A percentile compares a stretch with the other conserved stretches of the same genome.
These are phyloP conservation scores for Raphanus sativus DNA, from an alignment of 345 rosid species.

Conservation along the genomic window DNA sequence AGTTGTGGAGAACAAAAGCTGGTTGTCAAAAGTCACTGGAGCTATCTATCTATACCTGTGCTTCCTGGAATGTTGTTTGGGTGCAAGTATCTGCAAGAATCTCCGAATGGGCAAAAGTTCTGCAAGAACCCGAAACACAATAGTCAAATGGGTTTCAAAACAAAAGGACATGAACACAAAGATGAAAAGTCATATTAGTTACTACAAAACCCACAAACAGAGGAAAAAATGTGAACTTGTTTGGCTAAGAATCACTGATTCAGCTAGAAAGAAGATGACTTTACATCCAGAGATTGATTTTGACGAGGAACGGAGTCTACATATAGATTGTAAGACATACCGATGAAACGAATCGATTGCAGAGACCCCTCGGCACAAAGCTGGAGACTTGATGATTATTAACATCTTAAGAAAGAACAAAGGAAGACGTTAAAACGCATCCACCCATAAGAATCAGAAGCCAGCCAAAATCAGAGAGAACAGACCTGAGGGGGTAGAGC, in stretches of 20 bases:
- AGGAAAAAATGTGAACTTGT: background rate
- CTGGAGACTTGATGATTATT: conserved; percentile 22
- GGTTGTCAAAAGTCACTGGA: background rate
- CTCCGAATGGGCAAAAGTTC: conserved; percentile 82
- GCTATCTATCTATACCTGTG: background rate
- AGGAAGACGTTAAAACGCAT: background rate
- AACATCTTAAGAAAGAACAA: no score
- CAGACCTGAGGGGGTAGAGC: conserved; percentile 37
- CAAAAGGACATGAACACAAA: conserved; percentile 15
- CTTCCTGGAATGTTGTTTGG: conserved; percentile 37
- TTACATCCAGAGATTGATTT: background rate
- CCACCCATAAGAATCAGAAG: background rate
- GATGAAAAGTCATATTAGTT: background rate
- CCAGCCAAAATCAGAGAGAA: background rate
- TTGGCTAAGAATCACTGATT: background rate
- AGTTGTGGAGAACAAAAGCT: no score
- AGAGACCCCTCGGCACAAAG: conserved; percentile 48
- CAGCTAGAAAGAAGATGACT: background rate
- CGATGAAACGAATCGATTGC: conserved; percentile 68
- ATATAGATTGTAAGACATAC: conserved; percentile 27
- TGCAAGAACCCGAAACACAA: conserved; percentile 26
- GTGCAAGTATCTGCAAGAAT: conserved; percentile 80
- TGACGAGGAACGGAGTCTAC: background rate
- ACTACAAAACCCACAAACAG: background rate
- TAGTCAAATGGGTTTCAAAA: background rate